These are phyloP conservation scores for Phytophthora fragariae DNA, from an alignment of 352 stramenopile species.

Conservation along the genomic window DNA sequence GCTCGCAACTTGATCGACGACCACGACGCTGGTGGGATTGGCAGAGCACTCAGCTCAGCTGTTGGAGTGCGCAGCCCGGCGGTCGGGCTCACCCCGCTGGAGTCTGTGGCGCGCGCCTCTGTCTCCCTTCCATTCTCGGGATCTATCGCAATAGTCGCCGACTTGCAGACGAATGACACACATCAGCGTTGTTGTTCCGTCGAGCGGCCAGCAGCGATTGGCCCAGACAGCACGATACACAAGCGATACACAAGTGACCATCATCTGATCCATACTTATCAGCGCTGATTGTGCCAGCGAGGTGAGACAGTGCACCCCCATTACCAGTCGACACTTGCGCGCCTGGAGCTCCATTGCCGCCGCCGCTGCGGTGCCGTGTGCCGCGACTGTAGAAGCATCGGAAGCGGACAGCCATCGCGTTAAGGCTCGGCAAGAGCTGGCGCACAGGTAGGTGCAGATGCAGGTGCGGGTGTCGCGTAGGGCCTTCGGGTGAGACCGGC, in stretches of 20 bases:
- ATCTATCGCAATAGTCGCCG: constrained; percentile 13
- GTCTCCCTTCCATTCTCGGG: not conserved
- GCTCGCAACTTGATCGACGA: constrained; percentile 2
- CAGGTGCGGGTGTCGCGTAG: not conserved
- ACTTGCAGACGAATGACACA: constrained; percentile 1
- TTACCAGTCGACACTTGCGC: constrained; percentile 6
- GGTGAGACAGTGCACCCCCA: constrained; percentile 14
- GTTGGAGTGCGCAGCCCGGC: too few species aligned
- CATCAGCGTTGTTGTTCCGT: not conserved
- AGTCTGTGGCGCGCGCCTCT: not conserved
- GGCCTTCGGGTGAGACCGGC: not conserved
- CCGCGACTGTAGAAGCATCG: not conserved
- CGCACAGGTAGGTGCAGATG: not conserved
- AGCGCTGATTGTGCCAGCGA: constrained; percentile 14
- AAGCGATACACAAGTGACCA: constrained; percentile 7
- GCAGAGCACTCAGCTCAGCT: too few species aligned
- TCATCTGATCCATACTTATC: constrained; percentile 21
- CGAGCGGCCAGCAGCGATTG: not conserved
- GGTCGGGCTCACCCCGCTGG: too few species aligned
- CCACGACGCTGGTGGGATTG: not conserved
- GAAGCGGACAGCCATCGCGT: not conserved
- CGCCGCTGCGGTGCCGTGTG: not conserved
- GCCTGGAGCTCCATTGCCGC: constrained; percentile 1
- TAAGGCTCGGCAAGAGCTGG: not conserved
- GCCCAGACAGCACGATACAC: not conserved